Base-by-base conservation (phyloP, 768 basidiomycete genomes). In the Macrolepiota albuminosa region DNA sequence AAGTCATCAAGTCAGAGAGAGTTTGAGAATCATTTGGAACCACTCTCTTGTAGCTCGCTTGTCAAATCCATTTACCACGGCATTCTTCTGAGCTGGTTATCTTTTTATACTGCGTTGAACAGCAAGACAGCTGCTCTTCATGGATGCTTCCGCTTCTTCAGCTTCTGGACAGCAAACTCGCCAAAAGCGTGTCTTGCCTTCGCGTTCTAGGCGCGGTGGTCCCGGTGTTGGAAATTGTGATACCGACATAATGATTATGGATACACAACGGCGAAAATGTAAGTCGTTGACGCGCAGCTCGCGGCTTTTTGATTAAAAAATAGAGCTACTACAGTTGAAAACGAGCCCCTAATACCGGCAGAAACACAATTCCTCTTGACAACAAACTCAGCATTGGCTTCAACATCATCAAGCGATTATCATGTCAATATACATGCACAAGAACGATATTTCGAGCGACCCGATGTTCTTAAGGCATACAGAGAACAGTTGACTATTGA, bases 181-280 rank as follows among this genome's bases (percentile, higher is more conserved):
- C 58, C 86, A 85, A 73, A 89, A 88, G 74, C 87, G 93, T 71
- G 86, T 93, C 47, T 76, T 93, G 58, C 93, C 93, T 46, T 83
- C 90, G 71, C 84, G 93, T 66, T 83, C 88, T 58, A 81, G 91
- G 66, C 83, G 93, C 58, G 88, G 90, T 57, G 91, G 90, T 16
- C 87, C 89, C 33, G 91, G 90, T 39, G 83, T 91, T 54, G 91
- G 93, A 58, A 87, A 75, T 61, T 85, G 86, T 69, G 89, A 92
- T 70, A 79, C 87, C 18, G 93, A 95, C 76, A 66, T 85, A 57
- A 86, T 92, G 84, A 90, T 95, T 70, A 72, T 93, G 63, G 92
- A 94, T 65, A 88, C 87, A 63, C 81, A 88, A 67, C 84, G 85
- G 74, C 84, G 84, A 72, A 87, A 85, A 78, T 76, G 93, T 93